phyloP scores from a whole-genome alignment of 164 flowering plant species.

The Houttuynia cordata region DNA sequence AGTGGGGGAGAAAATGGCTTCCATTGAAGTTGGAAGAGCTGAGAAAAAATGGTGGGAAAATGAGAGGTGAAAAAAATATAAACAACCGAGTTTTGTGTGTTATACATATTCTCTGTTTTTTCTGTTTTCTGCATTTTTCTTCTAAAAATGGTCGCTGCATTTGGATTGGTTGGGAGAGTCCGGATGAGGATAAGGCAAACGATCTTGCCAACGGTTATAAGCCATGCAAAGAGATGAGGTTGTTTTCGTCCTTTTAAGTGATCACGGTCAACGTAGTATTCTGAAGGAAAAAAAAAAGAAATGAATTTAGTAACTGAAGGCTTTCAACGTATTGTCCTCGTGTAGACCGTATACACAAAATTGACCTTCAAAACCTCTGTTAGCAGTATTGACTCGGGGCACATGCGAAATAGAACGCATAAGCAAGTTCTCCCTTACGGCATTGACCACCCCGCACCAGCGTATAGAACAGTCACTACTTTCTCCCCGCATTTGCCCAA shows the following conservation, averaged over 20 bases:
- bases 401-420: too few relatives aligned
- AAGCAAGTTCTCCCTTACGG: too few relatives aligned
- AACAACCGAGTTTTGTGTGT: background rate
- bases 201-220: conserved; percentile 11
- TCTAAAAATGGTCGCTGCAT: conserved; percentile 13
- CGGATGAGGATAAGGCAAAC: conserved; percentile 20
- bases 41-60: conserved; percentile 5
- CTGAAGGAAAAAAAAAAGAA: too few relatives aligned
- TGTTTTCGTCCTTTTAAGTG: conserved; percentile 20
- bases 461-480: too few relatives aligned
- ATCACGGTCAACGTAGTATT: too few relatives aligned
- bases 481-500: too few relatives aligned
- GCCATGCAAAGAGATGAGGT: conserved; percentile 20
- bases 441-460: too few relatives aligned
- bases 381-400: too few relatives aligned
- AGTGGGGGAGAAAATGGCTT: conserved; percentile 66
- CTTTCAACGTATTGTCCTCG: too few relatives aligned
- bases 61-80: conserved; percentile 1
- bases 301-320: too few relatives aligned
- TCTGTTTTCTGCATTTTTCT: conserved; percentile 4
- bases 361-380: too few relatives aligned
- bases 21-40: conserved; percentile 35
- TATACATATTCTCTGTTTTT: background rate
- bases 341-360: too few relatives aligned
- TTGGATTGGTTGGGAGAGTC: conserved; percentile 28